Conservation (phyloP, 306 rosid species). For the Cicer cuneatum region DNA sequence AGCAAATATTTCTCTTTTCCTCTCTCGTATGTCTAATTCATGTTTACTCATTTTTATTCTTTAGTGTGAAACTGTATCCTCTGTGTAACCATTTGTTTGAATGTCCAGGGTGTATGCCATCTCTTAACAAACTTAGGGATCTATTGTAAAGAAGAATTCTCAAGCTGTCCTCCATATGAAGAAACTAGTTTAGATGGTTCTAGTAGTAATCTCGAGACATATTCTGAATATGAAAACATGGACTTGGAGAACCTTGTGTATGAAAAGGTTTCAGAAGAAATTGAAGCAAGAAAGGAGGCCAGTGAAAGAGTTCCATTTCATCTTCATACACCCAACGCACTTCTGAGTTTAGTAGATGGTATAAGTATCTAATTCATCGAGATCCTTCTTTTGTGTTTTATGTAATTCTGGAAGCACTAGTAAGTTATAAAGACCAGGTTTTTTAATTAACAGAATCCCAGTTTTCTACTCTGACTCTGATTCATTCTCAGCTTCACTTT, state of each 20-base stretch:
- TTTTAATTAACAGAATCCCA: slow-evolving; percentile 33
- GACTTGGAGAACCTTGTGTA: slow-evolving; percentile 89
- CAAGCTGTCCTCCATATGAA: slow-evolving; percentile 67
- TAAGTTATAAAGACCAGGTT: slow-evolving; percentile 9
- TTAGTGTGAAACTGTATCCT: slow-evolving; percentile 28
- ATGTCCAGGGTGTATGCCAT: slow-evolving; percentile 84
- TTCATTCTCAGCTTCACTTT: slow-evolving; percentile 28
- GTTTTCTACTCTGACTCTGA: slow-evolving; percentile 31
- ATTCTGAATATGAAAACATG: slow-evolving; percentile 85
- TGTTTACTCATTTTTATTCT: slow-evolving; percentile 25
- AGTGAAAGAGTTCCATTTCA: slow-evolving; percentile 74
- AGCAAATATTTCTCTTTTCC: background rate
- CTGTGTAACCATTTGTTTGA: slow-evolving; percentile 34
- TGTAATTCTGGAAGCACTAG: slow-evolving; percentile 23
- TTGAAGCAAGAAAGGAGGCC: slow-evolving; percentile 80
- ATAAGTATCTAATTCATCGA: slow-evolving; percentile 29
- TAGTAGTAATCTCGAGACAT: slow-evolving; percentile 74
- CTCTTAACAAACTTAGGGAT: slow-evolving; percentile 78
- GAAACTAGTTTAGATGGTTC: slow-evolving; percentile 68
- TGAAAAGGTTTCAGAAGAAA: slow-evolving; percentile 87
- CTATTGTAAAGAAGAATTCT: slow-evolving; percentile 75
- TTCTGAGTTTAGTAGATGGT: slow-evolving; percentile 84
- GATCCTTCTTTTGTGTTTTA: slow-evolving; percentile 12
- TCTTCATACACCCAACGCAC: slow-evolving; percentile 80
- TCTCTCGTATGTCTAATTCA: slow-evolving; percentile 31